phyloP scores from a whole-genome alignment of 176 grass and related monocot genomes.

The Musa acuminata region DNA sequence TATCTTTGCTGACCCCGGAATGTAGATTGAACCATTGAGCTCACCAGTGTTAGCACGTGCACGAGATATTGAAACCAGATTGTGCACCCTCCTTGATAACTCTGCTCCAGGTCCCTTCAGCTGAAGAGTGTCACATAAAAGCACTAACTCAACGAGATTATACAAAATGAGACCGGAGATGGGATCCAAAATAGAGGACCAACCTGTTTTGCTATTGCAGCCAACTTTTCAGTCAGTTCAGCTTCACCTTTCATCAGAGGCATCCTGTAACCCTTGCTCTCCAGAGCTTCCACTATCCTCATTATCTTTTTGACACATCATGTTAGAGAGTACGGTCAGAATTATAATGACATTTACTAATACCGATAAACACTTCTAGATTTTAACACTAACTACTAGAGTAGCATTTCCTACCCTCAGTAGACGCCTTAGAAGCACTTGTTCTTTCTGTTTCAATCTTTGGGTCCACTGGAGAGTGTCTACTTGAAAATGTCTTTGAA shows the following conservation, averaged over 20 bases:
- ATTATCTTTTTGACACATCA: conserved; percentile 47
- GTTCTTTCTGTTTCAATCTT: conserved; percentile 83
- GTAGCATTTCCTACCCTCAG: conserved; percentile 50
- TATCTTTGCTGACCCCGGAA: conserved; percentile 60
- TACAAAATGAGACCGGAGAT: conserved; percentile 2
- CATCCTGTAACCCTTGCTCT: conserved; percentile 59
- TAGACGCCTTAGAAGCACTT: conserved; percentile 73
- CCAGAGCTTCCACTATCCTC: conserved; percentile 85
- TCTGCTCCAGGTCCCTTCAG: conserved; percentile 71
- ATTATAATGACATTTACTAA: background rate
- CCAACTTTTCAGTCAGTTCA: conserved; percentile 57
- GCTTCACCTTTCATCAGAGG: conserved; percentile 70
- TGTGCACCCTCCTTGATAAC: conserved; percentile 71
- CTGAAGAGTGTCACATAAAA: conserved; percentile 27
- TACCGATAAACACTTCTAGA: background rate
- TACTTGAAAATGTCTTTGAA: conserved; percentile 89
- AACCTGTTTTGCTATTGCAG: conserved; percentile 57
- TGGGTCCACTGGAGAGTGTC: conserved; percentile 75
- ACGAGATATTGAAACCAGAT: conserved; percentile 55
- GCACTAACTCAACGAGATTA: conserved; percentile 1
- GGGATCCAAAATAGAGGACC: conserved; percentile 6
- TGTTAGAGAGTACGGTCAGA: conserved; percentile 23
- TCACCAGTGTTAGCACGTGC: conserved; percentile 46
- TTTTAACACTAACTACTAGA: background rate
- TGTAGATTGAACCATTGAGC: conserved; percentile 40